Percentiles rank a stretch among this genome's conserved stretches.
phyloP scores from a whole-genome alignment of 2,329 filamentous ascomycete genomes.

The Colletotrichum neosansevieriae region DNA sequence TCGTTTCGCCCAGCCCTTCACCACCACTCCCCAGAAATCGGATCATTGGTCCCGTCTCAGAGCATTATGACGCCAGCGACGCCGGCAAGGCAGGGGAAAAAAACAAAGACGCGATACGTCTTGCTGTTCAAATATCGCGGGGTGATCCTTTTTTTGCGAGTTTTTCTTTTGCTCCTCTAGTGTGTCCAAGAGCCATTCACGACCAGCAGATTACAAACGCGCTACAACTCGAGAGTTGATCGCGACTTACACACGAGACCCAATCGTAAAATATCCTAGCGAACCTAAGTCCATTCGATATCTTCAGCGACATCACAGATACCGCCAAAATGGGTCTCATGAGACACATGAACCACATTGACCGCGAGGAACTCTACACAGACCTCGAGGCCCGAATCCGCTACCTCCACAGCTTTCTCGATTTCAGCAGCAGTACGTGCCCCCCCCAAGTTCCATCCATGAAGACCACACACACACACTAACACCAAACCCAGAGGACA shows the following conservation, averaged over 20 bases:
- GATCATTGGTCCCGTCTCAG: conserved; percentile 11
- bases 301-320: not conserved
- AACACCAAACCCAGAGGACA: conserved; percentile 66
- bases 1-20: conserved; percentile 1
- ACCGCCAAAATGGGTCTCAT: conserved; percentile 33
- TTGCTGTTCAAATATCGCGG: conserved; percentile 32
- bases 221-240: not conserved
- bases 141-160: not conserved
- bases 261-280: too few species aligned
- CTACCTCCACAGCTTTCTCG: conserved; percentile 81
- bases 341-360: conserved; percentile 67
- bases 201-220: not conserved
- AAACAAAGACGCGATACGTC: not conserved
- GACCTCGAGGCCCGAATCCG: conserved; percentile 76
- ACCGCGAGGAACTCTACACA: conserved; percentile 78
- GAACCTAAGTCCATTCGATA: too few species aligned
- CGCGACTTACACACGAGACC: too few species aligned
- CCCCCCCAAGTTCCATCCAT: not conserved
- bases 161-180: too few species aligned
- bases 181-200: not conserved
- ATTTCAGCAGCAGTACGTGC: conserved; percentile 76
- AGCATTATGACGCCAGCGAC: conserved; percentile 36
- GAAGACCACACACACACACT: not conserved
- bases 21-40: conserved; percentile 17
- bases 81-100: not conserved